Evolutionary conservation across 768 basidiomycete genomes (phyloP).

Genomic region (Phylloporus sp.): DNA sequence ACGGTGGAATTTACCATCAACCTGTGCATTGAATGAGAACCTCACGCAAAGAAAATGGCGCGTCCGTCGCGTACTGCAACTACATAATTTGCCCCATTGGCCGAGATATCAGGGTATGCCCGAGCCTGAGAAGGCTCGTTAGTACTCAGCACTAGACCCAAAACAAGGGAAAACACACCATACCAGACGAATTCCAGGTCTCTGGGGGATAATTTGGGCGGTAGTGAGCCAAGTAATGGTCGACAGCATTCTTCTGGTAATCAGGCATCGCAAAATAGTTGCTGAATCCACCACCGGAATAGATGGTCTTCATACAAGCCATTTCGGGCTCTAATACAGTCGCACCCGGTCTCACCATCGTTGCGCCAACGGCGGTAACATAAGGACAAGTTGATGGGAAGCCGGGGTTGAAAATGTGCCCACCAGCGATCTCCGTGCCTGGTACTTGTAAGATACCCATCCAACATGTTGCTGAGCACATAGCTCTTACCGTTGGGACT

Average conservation of each 20-base stretch:
- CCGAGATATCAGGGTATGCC: constrained; percentile 36
- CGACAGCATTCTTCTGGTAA: constrained; percentile 37
- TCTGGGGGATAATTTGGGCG: constrained; percentile 19
- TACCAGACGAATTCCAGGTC: constrained; percentile 27
- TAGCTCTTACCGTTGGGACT: constrained; percentile 32
- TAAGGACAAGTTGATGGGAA: constrained; percentile 46
- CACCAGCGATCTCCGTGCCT: constrained; percentile 26
- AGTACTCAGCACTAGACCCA: constrained; percentile 14
- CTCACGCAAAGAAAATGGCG: not conserved
- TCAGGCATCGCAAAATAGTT: constrained; percentile 40
- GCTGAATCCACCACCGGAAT: constrained; percentile 35
- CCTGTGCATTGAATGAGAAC: constrained; percentile 14
- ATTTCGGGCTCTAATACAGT: constrained; percentile 28
- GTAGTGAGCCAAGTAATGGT: constrained; percentile 30
- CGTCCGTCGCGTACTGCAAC: constrained; percentile 11
- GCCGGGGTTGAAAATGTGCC: constrained; percentile 36
- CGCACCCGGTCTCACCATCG: constrained; percentile 36
- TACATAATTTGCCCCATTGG: constrained; percentile 34
- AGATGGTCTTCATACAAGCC: constrained; percentile 29
- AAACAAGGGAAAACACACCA: constrained; percentile 17
- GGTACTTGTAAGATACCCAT: not conserved
- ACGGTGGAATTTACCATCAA: constrained; percentile 1
- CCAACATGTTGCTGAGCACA: too few relatives aligned
- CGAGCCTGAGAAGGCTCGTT: constrained; percentile 31
- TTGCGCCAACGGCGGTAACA: constrained; percentile 46